These are phyloP conservation scores for Fusarium sp. DNA, from an alignment of 2,329 filamentous ascomycete genomes.

Conservation along the genomic window DNA sequence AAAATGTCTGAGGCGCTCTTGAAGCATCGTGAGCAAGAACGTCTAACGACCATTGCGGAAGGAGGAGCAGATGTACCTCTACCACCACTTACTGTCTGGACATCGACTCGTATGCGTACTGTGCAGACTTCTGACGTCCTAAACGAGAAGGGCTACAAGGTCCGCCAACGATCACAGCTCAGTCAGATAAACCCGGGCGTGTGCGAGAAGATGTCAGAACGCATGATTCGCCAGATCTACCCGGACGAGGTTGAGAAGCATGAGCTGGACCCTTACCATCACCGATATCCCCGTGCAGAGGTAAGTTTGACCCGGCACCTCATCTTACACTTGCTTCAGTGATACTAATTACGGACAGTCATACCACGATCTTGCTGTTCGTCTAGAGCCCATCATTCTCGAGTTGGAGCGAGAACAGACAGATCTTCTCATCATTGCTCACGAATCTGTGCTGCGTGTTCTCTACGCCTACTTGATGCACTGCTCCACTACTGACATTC, in stretches of 20 bases:
- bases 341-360: conserved; percentile 68
- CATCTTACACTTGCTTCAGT: background rate
- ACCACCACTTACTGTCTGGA: conserved; percentile 92
- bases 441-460: conserved; percentile 96
- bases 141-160: conserved; percentile 83
- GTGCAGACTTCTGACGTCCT: conserved; percentile 90
- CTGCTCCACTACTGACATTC: conserved; percentile 94
- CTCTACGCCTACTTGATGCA: conserved; percentile 99
- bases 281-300: conserved; percentile 94
- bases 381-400: conserved; percentile 96
- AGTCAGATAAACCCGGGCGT: conserved; percentile 97
- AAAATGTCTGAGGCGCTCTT: conserved; percentile 89
- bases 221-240: conserved; percentile 82
- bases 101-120: conserved; percentile 89
- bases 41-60: conserved; percentile 74
- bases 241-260: conserved; percentile 94
- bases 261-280: conserved; percentile 94
- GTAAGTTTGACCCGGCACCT: conserved; percentile 59
- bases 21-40: conserved; percentile 86
- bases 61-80: conserved; percentile 77
- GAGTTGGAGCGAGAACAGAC: conserved; percentile 97
- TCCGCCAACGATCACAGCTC: conserved; percentile 94
- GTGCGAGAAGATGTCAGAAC: conserved; percentile 92
- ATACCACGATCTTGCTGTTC: conserved; percentile 98
- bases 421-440: conserved; percentile 97